These are phyloP conservation scores for Boletus reticuloceps DNA, from an alignment of 768 basidiomycete genomes.

Conservation along the genomic window DNA sequence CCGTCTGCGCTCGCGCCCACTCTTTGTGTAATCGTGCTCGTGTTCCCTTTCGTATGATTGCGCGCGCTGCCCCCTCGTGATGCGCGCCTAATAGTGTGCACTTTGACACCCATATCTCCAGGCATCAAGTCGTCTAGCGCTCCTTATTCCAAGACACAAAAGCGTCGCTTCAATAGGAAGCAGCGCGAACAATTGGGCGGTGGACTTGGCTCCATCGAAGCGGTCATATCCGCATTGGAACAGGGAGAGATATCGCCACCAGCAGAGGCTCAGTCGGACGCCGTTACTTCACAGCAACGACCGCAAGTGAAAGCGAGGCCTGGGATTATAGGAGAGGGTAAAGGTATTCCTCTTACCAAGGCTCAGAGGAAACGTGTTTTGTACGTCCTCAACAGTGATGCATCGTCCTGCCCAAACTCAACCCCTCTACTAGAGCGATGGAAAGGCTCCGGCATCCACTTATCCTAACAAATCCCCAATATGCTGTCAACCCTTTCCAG, in stretches of 20 bases:
- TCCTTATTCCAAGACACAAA: constrained; percentile 72
- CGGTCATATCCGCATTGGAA: constrained; percentile 55
- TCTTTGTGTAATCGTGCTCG: no score
- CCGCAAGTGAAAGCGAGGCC: constrained; percentile 29
- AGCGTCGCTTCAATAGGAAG: constrained; percentile 67
- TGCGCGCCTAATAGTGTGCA: no score
- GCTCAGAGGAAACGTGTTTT: constrained; percentile 65
- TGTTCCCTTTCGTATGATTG: no score
- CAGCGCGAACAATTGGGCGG: constrained; percentile 57
- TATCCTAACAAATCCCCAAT: constrained; percentile 64
- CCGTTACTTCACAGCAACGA: constrained; percentile 13
- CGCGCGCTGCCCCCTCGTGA: no score
- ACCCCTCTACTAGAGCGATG: constrained; percentile 43
- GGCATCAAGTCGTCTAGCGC: constrained; percentile 48
- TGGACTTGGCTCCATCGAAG: constrained; percentile 49
- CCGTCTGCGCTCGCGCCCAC: no score
- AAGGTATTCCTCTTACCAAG: constrained; percentile 52
- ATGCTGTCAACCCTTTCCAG: constrained; percentile 67
- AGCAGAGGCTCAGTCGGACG: constrained; percentile 14
- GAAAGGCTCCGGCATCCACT: constrained; percentile 71
- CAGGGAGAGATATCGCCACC: constrained; percentile 27
- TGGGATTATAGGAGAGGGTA: constrained; percentile 69
- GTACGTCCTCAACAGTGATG: constrained; percentile 42
- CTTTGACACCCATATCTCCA: no score
- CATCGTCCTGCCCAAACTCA: background rate